These are phyloP conservation scores for Dictyostelium capitatum DNA, from an alignment of 78 protist species.

Conservation along the genomic window DNA sequence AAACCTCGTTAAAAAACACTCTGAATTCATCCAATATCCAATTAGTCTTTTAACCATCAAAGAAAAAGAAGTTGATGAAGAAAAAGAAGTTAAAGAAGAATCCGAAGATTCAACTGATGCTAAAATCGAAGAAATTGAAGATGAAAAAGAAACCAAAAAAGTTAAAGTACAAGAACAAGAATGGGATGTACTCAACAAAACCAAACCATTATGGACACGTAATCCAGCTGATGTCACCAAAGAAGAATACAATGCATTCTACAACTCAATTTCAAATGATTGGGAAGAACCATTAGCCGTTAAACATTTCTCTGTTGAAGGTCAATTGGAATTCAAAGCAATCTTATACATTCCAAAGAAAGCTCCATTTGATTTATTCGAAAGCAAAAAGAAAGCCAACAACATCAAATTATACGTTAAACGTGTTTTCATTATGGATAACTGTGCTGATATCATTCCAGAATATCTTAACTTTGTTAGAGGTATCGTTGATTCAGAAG, in stretches of 20 bases:
- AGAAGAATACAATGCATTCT: slow-evolving; percentile 99
- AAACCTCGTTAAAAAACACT: slow-evolving; percentile 99
- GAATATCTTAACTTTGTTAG: slow-evolving; percentile 98
- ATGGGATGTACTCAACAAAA: slow-evolving; percentile 98
- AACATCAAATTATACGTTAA: slow-evolving; percentile 99
- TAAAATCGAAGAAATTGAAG: slow-evolving; percentile 92
- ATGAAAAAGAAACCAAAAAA: slow-evolving; percentile 90
- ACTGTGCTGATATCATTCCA: slow-evolving; percentile 99
- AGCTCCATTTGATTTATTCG: slow-evolving; percentile 99
- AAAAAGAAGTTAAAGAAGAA: slow-evolving; percentile 92
- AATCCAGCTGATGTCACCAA: slow-evolving; percentile 97
- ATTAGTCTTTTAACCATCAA: slow-evolving; percentile 95
- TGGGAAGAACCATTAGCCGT: slow-evolving; percentile 99
- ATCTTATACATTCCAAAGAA: slow-evolving; percentile 98
- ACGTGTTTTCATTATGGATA: slow-evolving; percentile 99
- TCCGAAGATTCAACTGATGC: slow-evolving; percentile 85
- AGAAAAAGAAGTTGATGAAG: slow-evolving; percentile 95
- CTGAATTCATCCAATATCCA: slow-evolving; percentile 99
- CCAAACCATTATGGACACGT: slow-evolving; percentile 99
- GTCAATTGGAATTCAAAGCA: slow-evolving; percentile 98
- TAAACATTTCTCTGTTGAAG: slow-evolving; percentile 99
- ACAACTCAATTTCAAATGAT: slow-evolving; percentile 99
- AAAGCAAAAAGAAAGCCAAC: slow-evolving; percentile 97
- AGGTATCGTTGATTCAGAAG: slow-evolving; percentile 99
- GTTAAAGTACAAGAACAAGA: slow-evolving; percentile 97